Percentiles rank a stretch among this genome's conserved stretches.
phyloP scores from a whole-genome alignment of 768 basidiomycete species.

The Ramaria rubella region DNA sequence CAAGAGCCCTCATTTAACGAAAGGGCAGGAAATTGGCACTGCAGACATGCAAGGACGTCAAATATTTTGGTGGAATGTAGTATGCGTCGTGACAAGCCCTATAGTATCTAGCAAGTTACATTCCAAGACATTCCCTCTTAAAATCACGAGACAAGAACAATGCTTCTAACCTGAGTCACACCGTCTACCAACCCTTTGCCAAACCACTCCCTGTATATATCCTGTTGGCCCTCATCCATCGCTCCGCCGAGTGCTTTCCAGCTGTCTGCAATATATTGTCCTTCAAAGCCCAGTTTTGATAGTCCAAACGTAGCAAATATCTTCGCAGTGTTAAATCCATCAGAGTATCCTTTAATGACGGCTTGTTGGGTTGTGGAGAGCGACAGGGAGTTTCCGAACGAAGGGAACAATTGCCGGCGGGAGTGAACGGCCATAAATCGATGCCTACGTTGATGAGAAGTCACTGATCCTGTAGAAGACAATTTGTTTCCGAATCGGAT shows the following conservation, averaged over 20 bases:
- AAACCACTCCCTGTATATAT: conserved; percentile 41
- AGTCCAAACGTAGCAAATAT: conserved; percentile 44
- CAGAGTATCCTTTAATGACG: conserved; percentile 44
- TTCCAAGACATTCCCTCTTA: too few relatives aligned
- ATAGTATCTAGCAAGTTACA: too few relatives aligned
- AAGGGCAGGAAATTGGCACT: too few relatives aligned
- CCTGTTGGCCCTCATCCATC: conserved; percentile 35
- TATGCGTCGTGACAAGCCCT: too few relatives aligned
- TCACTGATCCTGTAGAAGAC: background rate
- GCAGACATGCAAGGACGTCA: too few relatives aligned
- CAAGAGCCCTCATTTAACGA: too few relatives aligned
- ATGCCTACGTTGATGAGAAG: background rate
- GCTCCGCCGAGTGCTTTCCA: conserved; percentile 30
- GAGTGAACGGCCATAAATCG: background rate
- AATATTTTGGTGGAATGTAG: too few relatives aligned
- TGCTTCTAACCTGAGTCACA: conserved; percentile 21
- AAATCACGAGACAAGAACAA: background rate
- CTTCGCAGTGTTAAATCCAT: conserved; percentile 51
- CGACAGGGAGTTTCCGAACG: too few relatives aligned
- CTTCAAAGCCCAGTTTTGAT: conserved; percentile 52
- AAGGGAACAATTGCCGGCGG: background rate
- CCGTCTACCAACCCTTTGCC: conserved; percentile 42
- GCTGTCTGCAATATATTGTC: conserved; percentile 53
- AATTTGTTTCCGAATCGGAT: background rate
- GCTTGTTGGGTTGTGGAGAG: conserved; percentile 19